Evolutionary conservation across 1,284 basidiomycete genomes (phyloP).

Genomic region (Chalciporus sp.): DNA sequence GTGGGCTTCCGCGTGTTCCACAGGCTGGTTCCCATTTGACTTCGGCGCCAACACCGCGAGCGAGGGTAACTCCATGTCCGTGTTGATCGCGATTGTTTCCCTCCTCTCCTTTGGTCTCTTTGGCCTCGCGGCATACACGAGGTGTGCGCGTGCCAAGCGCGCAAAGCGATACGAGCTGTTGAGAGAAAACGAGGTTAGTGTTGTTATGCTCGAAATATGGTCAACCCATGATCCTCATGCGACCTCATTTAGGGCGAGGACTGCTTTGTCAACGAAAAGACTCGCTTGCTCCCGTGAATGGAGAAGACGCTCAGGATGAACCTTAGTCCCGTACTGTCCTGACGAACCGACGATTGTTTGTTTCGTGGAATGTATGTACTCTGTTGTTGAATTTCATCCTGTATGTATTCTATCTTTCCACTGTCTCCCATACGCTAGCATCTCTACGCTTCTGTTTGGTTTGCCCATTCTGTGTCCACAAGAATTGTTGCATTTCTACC

Average conservation of each 20-base stretch:
- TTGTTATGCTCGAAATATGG: not conserved
- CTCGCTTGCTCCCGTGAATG: slow-evolving; percentile 24
- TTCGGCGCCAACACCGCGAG: slow-evolving; percentile 28
- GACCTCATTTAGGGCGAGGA: slow-evolving; percentile 8
- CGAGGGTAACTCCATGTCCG: slow-evolving; percentile 15
- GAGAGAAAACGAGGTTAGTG: slow-evolving; percentile 18
- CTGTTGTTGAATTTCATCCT: not conserved
- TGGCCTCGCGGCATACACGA: slow-evolving; percentile 21
- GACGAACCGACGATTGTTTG: not conserved
- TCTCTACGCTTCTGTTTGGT: slow-evolving; percentile 2
- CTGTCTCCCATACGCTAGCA: slow-evolving; percentile 10
- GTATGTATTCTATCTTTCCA: slow-evolving; percentile 2
- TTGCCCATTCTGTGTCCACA: not conserved
- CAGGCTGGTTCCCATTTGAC: slow-evolving; percentile 37
- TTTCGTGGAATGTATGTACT: not conserved
- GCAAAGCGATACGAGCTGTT: slow-evolving; percentile 3
- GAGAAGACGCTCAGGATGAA: not conserved
- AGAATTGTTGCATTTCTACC: not conserved
- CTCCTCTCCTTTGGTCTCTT: slow-evolving; percentile 45
- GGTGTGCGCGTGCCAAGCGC: slow-evolving; percentile 7
- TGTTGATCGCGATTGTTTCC: slow-evolving; percentile 41
- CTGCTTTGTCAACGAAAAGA: slow-evolving; percentile 25
- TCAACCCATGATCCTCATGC: not conserved
- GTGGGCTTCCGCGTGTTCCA: slow-evolving; percentile 62
- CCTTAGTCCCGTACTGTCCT: not conserved